phyloP scores from a whole-genome alignment of 257 asterid species.

The Solanum sejunctum region DNA sequence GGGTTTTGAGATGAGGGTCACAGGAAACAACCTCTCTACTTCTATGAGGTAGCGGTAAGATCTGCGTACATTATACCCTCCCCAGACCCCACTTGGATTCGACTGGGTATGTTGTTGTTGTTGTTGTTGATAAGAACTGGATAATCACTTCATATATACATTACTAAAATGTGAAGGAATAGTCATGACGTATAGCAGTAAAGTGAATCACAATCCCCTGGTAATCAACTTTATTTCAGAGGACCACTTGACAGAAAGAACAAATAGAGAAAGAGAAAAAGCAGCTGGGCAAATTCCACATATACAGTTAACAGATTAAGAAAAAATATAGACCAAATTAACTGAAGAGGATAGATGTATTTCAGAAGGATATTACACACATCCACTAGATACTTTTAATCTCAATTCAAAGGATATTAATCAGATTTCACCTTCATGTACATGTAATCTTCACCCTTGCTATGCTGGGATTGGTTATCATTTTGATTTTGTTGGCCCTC shows the following conservation, averaged over 20 bases:
- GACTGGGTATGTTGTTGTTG: too few relatives aligned
- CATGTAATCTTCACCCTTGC: constrained; percentile 33
- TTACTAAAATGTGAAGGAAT: not conserved
- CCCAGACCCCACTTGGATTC: too few relatives aligned
- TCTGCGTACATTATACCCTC: too few relatives aligned
- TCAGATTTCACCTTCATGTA: constrained; percentile 62
- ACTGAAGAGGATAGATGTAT: not conserved
- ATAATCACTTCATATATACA: not conserved
- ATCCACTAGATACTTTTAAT: not conserved
- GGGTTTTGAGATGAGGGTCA: too few relatives aligned
- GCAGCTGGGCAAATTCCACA: not conserved
- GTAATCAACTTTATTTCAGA: not conserved
- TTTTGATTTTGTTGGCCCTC: constrained; percentile 14
- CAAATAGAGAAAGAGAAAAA: not conserved
- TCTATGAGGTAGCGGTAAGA: too few relatives aligned
- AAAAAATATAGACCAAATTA: not conserved
- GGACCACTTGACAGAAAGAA: not conserved
- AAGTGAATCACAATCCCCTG: not conserved
- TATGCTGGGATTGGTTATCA: constrained; percentile 20
- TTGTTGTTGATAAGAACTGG: too few relatives aligned
- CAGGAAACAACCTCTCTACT: too few relatives aligned
- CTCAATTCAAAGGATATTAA: not conserved
- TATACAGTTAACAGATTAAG: not conserved
- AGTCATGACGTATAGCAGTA: not conserved
- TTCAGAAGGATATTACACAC: not conserved